Base-by-base conservation (phyloP, 176 grass and related monocot species). In the Oryza coarctata region DNA sequence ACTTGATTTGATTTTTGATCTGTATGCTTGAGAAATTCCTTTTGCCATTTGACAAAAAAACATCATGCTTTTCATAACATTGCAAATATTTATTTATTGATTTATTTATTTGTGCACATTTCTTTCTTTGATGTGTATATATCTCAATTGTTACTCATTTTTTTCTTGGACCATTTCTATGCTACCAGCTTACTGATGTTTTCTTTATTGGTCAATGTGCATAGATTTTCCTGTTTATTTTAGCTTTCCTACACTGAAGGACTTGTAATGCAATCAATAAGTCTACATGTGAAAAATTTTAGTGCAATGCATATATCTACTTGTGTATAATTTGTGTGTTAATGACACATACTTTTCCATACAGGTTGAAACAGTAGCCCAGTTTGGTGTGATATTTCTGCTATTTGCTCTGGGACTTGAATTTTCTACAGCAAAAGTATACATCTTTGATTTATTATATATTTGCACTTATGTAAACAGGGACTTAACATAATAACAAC, bases 371-470 rank as follows among this genome's bases (percentile, higher is more conserved):
- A 99, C 97, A 38, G 97, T 99, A 52, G 97, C 97, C 11, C 97
- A 99, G 75, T 99, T 99, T 96, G 97, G 97, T 77, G 97, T 99
- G 63, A 99, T 99, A 74, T 99, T 99, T 90, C 97, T 99, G 33
- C 87, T 99, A 58, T 99, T 99, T 86, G 97, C 93, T 36, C 89
- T 99, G 69, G 97, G 97, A 68, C 91, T 99, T 36, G 97, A 99
- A 85, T 99, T 99, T 76, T 99, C 97, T 35, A 82, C 93, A 33
- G 86, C 91, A 81, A 99, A 99, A 81, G 97, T 96, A 92, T 80
- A 47, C 1, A 60, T 85, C 43, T 86, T 71, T 31, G 0, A 63
- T 68, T 90, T 34, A 65, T 20, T 77, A 63, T 12, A 14, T 78
- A 45, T 39, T 68, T 41, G 28, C 40, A 79, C 11, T 31, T 71